phyloP scores from a whole-genome alignment of 768 basidiomycete genomes.

The Pholiota microspora region DNA sequence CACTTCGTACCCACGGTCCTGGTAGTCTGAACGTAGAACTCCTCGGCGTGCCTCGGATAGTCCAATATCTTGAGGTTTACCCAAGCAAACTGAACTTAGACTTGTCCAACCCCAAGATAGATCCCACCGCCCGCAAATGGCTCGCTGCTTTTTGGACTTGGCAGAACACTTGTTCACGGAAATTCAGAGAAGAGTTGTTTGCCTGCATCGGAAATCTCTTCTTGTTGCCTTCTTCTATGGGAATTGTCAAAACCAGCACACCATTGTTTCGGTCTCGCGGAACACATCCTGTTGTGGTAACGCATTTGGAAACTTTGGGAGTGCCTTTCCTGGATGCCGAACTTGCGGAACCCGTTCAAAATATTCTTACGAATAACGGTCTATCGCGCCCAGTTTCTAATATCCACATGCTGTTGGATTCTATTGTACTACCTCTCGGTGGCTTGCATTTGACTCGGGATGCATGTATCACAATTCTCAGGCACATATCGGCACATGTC shows the following conservation, averaged over 20 bases:
- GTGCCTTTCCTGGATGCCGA: constrained; percentile 32
- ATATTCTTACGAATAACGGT: constrained; percentile 16
- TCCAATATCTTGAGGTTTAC: constrained; percentile 27
- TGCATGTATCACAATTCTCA: constrained; percentile 11
- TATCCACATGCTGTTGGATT: constrained; percentile 31
- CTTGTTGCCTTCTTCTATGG: constrained; percentile 33
- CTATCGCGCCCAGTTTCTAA: constrained; percentile 22
- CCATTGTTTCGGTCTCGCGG: constrained; percentile 27
- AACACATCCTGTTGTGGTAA: constrained; percentile 20
- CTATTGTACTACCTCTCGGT: constrained; percentile 10
- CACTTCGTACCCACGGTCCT: constrained; percentile 23
- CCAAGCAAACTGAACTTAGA: constrained; percentile 23
- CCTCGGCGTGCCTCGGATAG: constrained; percentile 24
- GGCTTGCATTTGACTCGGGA: constrained; percentile 3
- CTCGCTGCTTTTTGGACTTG: constrained; percentile 44
- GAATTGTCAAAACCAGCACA: constrained; percentile 22
- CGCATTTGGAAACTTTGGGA: constrained; percentile 25
- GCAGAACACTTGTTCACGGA: constrained; percentile 27
- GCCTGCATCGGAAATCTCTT: constrained; percentile 18
- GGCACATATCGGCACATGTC: constrained; percentile 10
- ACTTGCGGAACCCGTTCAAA: constrained; percentile 19
- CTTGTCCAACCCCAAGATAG: constrained; percentile 15
- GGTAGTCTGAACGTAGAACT: constrained; percentile 28
- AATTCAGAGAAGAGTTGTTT: constrained; percentile 21
- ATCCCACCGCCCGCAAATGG: constrained; percentile 27